Conservation (phyloP, 371 early-diverging fungal genomes). For the Batrachochytrium dendrobatidis region DNA sequence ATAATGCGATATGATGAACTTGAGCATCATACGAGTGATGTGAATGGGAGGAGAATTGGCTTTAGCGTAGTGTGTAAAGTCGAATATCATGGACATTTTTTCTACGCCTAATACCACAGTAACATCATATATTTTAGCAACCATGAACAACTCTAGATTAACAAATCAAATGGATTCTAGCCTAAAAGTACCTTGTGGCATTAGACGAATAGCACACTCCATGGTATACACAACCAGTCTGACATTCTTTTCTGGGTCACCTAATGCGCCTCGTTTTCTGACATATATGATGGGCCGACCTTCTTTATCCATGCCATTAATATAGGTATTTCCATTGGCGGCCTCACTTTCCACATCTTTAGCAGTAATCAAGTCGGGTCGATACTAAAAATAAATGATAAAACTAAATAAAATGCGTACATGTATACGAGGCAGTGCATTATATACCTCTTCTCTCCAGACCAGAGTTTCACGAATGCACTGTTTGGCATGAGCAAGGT, state of each 20-base stretch:
- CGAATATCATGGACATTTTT: constrained; percentile 15
- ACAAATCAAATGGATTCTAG: no score
- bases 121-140: no score
- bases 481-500: background rate
- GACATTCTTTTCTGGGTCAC: constrained; percentile 1
- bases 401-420: background rate
- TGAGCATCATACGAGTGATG: constrained; percentile 11
- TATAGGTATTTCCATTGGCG: background rate
- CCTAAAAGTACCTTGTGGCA: background rate
- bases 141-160: no score
- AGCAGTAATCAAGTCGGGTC: background rate
- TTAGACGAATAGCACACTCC: background rate
- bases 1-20: constrained; percentile 14
- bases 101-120: constrained; percentile 9
- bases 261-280: background rate
- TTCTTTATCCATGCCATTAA: background rate
- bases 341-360: background rate
- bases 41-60: constrained; percentile 20
- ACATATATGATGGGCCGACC: background rate
- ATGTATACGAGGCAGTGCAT: background rate
- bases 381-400: background rate
- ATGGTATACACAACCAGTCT: background rate
- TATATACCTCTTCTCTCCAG: background rate
- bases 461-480: background rate
- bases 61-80: constrained; percentile 14